A percentile compares a stretch with the other conserved stretches of the same genome.
These are phyloP conservation scores for Escovopsis sp. DNA, from an alignment of 2,329 filamentous ascomycete species.

Conservation along the genomic window DNA sequence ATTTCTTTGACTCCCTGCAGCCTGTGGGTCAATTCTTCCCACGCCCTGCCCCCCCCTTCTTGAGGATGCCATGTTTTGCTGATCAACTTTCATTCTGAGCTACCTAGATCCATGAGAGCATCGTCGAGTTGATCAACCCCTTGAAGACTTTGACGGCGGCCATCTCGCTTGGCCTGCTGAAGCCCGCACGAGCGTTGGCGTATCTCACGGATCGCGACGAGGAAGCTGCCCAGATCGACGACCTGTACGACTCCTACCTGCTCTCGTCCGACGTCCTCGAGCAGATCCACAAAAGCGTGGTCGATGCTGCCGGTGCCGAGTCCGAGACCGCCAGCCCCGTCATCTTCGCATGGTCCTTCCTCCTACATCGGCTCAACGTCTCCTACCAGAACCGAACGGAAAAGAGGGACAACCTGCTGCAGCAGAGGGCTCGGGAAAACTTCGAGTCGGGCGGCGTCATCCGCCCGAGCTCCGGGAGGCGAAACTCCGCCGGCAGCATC, in stretches of 20 bases:
- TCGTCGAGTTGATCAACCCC: conserved; percentile 40
- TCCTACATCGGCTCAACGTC: conserved; percentile 54
- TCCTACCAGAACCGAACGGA: conserved; percentile 49
- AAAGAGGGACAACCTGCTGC: conserved; percentile 40
- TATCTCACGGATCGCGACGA: conserved; percentile 25
- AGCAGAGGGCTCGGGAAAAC: conserved; percentile 42
- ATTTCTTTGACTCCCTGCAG: conserved; percentile 53
- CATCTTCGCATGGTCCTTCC: conserved; percentile 67
- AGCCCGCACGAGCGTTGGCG: conserved; percentile 40
- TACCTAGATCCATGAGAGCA: conserved; percentile 22
- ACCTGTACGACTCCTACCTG: conserved; percentile 43
- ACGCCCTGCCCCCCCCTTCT: neutral
- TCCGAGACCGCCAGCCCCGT: conserved; percentile 55
- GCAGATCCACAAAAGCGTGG: conserved; percentile 57
- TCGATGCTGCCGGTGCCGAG: conserved; percentile 39
- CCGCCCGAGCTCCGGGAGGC: conserved; percentile 27
- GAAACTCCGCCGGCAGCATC: conserved; percentile 47
- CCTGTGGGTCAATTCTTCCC: conserved; percentile 13
- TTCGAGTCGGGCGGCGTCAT: conserved; percentile 34
- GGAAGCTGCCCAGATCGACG: conserved; percentile 20
- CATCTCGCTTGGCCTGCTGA: conserved; percentile 59
- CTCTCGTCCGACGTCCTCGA: conserved; percentile 55
- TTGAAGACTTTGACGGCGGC: conserved; percentile 56
- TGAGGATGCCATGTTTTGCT: conserved; percentile 4
- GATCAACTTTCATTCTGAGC: conserved; percentile 1